Base-by-base conservation (phyloP, 257 asterid species). In the Jacaranda copaia region DNA sequence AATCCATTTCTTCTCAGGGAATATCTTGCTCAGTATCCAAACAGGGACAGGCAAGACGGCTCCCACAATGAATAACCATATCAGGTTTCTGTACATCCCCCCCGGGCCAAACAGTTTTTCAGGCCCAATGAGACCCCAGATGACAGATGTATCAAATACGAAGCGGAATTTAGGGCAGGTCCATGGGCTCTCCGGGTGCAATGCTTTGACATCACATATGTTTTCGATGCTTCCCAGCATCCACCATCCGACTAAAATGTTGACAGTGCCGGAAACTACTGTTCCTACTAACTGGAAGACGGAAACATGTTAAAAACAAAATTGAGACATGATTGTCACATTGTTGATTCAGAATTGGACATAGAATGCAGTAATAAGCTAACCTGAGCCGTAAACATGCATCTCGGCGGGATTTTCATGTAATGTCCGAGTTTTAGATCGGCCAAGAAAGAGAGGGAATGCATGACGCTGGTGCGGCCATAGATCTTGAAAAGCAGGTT, bases 151-250 rank as follows among this genome's bases (percentile, higher is more conserved):
- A 8, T 55, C 61, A 9, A 16, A 55, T 18, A 55, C 32, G 32
- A 3, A 55, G 5, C 61, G 19, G 32, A 55, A n/a, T 55, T 55
- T 55, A 16, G 61, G 61, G n/a, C 61, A 55, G 8, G 61, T 55
- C 61, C 61, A 55, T 16, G 61, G 61, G 10, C 61, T 55, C 10
- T 55, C 61, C 1, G 61, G 61, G 32, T 55, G 32, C 10, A 55
- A 55, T n/a, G 61, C 61, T 55, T 55, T 55, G 61, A 55, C 61
- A 55, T 55, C 61, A 16, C 61, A 55, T n/a, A 55, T 55, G 61
- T 55, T 55, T 16, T 55, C 32, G 61, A 55, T 55, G 5, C 11
- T 55, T 16, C 10, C 61, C 10, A 55, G 61, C 35, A 55, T 55
- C 61, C 61, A 55, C 61, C 61, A 55, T n/a, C 35, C 61, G 2